phyloP scores from a whole-genome alignment of 306 rosid genomes.

The Cicer cuneatum region DNA sequence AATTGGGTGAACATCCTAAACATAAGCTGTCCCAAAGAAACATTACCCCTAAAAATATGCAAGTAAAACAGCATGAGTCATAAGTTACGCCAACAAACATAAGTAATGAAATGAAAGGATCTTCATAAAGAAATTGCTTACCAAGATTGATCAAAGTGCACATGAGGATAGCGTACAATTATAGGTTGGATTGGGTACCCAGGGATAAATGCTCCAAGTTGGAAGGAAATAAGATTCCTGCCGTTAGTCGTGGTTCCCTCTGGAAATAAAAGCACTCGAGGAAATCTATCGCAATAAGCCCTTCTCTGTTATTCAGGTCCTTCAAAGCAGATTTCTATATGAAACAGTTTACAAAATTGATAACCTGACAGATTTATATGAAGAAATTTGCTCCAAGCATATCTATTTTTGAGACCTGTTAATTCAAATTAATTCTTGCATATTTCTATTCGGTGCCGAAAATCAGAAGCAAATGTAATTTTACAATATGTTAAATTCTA shows the following conservation, averaged over 20 bases:
- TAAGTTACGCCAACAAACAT: constrained; percentile 39
- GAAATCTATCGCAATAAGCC: constrained; percentile 84
- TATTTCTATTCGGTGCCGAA: constrained; percentile 29
- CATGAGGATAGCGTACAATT: constrained; percentile 89
- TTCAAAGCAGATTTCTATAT: constrained; percentile 91
- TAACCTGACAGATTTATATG: constrained; percentile 41
- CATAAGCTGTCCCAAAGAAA: constrained; percentile 83
- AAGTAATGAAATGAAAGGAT: constrained; percentile 38
- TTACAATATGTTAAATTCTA: constrained; percentile 16
- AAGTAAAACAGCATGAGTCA: constrained; percentile 33
- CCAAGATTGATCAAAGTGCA: constrained; percentile 99
- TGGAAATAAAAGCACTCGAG: constrained; percentile 89
- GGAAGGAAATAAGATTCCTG: constrained; percentile 83
- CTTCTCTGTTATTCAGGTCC: constrained; percentile 98
- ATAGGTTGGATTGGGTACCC: constrained; percentile 89
- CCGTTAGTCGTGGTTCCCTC: constrained; percentile 99
- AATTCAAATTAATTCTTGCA: constrained; percentile 22
- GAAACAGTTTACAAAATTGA: constrained; percentile 85
- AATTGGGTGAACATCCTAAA: constrained; percentile 95
- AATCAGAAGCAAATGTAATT: constrained; percentile 19
- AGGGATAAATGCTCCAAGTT: constrained; percentile 94
- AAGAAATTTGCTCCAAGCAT: constrained; percentile 31
- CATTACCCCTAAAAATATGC: constrained; percentile 70
- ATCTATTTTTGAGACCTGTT: constrained; percentile 33
- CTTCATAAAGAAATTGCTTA: constrained; percentile 50